These are phyloP conservation scores for Boletus patriciae DNA, from an alignment of 768 basidiomycete species.

Conservation along the genomic window DNA sequence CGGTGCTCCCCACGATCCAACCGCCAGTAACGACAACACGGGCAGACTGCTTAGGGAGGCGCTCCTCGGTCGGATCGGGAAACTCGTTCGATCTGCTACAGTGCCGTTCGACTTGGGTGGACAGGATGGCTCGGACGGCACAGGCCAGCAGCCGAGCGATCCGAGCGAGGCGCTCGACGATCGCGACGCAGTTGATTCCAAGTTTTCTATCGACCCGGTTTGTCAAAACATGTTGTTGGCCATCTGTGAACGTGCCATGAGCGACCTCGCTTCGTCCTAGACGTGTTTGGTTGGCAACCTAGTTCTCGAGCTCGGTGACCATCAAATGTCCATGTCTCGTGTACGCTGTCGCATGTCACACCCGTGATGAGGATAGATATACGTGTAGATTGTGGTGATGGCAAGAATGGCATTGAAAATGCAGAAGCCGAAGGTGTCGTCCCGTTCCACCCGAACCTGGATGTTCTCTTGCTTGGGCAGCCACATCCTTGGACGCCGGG, in stretches of 20 bases:
- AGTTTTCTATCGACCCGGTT: slow-evolving; percentile 15
- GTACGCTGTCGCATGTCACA: slow-evolving; percentile 10
- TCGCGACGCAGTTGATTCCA: background rate
- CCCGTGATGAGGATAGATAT: slow-evolving; percentile 15
- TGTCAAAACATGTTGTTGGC: slow-evolving; percentile 31
- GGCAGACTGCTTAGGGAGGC: slow-evolving; percentile 12
- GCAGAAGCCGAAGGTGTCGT: too few relatives aligned
- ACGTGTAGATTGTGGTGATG: background rate
- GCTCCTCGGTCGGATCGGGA: slow-evolving; percentile 26
- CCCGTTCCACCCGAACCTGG: too few relatives aligned
- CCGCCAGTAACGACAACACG: background rate
- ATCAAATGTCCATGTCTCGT: slow-evolving; percentile 10
- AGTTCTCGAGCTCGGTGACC: background rate
- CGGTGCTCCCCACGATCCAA: background rate
- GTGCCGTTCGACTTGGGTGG: background rate
- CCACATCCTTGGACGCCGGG: too few relatives aligned
- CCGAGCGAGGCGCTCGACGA: background rate
- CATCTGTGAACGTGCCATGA: slow-evolving; percentile 27
- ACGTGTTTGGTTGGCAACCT: background rate
- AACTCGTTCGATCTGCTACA: slow-evolving; percentile 19
- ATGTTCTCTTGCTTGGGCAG: too few relatives aligned
- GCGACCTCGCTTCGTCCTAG: slow-evolving; percentile 7
- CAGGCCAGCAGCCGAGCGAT: background rate
- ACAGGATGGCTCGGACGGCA: background rate
- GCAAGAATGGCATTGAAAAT: background rate